Conservation (phyloP, 2,329 filamentous ascomycete genomes). For the Curvularia eragrostidis region DNA sequence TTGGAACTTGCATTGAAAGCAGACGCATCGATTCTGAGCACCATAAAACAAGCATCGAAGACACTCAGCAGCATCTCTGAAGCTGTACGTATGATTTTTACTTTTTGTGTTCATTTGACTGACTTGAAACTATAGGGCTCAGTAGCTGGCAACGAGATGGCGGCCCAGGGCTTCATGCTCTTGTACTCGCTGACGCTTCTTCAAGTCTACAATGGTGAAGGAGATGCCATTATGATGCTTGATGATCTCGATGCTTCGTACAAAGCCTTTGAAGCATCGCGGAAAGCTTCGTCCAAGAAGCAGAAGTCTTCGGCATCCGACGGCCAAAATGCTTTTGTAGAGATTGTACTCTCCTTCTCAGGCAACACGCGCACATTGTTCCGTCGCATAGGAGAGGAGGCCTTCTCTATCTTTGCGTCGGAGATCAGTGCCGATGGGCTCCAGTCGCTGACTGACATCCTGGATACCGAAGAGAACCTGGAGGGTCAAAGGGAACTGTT, state of each 20-base stretch:
- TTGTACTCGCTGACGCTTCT: slow-evolving; percentile 85
- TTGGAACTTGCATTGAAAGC: slow-evolving; percentile 57
- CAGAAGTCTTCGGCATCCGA: slow-evolving; percentile 29
- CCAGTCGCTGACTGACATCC: slow-evolving; percentile 69
- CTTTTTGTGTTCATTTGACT: slow-evolving; percentile 1
- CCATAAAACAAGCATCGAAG: slow-evolving; percentile 43
- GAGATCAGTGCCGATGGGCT: slow-evolving; percentile 77
- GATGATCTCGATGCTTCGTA: slow-evolving; percentile 75
- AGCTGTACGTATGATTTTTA: slow-evolving; percentile 23
- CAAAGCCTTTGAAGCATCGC: slow-evolving; percentile 67
- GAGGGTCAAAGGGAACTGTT: slow-evolving; percentile 89
- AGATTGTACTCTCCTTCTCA: slow-evolving; percentile 88
- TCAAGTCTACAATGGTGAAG: slow-evolving; percentile 88
- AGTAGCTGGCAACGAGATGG: slow-evolving; percentile 39
- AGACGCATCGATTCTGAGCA: slow-evolving; percentile 53
- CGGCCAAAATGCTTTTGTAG: slow-evolving; percentile 64
- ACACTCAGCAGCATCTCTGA: slow-evolving; percentile 39
- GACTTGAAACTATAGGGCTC: slow-evolving; percentile 28
- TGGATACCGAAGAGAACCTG: slow-evolving; percentile 79
- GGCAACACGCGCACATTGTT: slow-evolving; percentile 84
- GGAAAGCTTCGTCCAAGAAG: slow-evolving; percentile 64
- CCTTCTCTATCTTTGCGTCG: slow-evolving; percentile 81
- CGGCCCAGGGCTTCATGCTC: slow-evolving; percentile 72
- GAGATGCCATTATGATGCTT: slow-evolving; percentile 82
- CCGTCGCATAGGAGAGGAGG: slow-evolving; percentile 84